Evolutionary conservation across 345 rosid species (phyloP).

Genomic region (Conringia planisiliqua): DNA sequence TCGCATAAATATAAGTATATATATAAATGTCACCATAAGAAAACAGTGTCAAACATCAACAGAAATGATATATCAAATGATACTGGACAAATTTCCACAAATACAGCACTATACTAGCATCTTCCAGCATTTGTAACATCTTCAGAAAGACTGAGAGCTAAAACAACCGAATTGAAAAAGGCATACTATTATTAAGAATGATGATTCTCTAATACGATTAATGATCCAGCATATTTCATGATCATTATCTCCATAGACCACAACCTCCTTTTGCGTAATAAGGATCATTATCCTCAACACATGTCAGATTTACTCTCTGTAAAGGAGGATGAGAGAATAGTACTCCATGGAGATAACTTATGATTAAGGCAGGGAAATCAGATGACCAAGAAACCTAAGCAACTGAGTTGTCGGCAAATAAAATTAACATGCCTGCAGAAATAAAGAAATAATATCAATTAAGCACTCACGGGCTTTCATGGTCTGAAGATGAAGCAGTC

Average conservation of each 20-base stretch:
- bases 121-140: neutral
- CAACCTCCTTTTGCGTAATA: neutral
- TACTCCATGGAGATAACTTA: neutral
- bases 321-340: neutral
- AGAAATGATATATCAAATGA: neutral
- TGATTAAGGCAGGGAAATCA: neutral
- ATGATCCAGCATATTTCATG: neutral
- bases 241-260: neutral
- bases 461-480: constrained; percentile 94
- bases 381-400: neutral
- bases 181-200: neutral
- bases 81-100: neutral
- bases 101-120: constrained; percentile 3
- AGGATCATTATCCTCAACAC: neutral
- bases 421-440: neutral
- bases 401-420: neutral
- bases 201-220: neutral
- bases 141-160: constrained; percentile 2
- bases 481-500: constrained; percentile 93
- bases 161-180: neutral
- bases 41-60: constrained; percentile 8
- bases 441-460: neutral
- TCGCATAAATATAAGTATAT: neutral
- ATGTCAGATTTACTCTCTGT: neutral
- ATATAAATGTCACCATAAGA: neutral